Evolutionary conservation across 2,329 filamentous ascomycete species (phyloP).

Genomic region (Aspergillus pseudoviridinutans): DNA sequence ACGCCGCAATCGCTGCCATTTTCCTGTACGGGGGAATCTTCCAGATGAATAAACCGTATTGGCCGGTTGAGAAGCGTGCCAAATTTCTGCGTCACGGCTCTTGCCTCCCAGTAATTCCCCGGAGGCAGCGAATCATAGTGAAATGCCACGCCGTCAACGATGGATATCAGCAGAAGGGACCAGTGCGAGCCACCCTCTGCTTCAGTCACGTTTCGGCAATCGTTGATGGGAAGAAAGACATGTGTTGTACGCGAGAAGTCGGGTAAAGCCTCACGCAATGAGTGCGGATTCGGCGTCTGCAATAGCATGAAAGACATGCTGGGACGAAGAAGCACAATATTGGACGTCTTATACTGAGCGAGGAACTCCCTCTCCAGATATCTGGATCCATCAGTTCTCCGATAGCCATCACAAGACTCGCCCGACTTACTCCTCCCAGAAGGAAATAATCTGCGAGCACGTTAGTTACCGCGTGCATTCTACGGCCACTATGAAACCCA

Average conservation of each 20-base stretch:
- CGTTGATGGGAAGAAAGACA: slow-evolving; percentile 93
- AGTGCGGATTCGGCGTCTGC: slow-evolving; percentile 59
- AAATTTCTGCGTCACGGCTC: slow-evolving; percentile 65
- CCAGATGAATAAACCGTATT: slow-evolving; percentile 69
- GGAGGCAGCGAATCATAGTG: slow-evolving; percentile 88
- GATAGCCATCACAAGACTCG: neutral
- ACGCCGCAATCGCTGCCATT: slow-evolving; percentile 94
- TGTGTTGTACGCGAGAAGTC: slow-evolving; percentile 79
- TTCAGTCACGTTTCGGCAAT: slow-evolving; percentile 68
- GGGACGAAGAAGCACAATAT: slow-evolving; percentile 86
- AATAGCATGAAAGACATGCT: slow-evolving; percentile 91
- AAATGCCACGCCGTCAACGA: slow-evolving; percentile 86
- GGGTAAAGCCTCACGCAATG: slow-evolving; percentile 66
- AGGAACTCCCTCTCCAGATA: slow-evolving; percentile 89
- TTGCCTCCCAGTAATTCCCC: slow-evolving; percentile 71
- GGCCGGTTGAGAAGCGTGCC: slow-evolving; percentile 64
- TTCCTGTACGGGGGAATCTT: slow-evolving; percentile 84
- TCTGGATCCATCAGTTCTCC: slow-evolving; percentile 33
- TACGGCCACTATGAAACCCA: slow-evolving; percentile 41
- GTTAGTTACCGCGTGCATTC: slow-evolving; percentile 20
- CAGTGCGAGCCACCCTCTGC: slow-evolving; percentile 94
- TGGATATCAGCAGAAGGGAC: slow-evolving; percentile 85
- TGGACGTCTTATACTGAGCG: slow-evolving; percentile 70
- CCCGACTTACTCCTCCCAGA: slow-evolving; percentile 83
- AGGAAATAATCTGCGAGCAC: slow-evolving; percentile 72